Evolutionary conservation across 805 yeast species (phyloP), one percentile per base, ranked within the genome.

Genomic region (Isabelozyma heimii): DNA sequence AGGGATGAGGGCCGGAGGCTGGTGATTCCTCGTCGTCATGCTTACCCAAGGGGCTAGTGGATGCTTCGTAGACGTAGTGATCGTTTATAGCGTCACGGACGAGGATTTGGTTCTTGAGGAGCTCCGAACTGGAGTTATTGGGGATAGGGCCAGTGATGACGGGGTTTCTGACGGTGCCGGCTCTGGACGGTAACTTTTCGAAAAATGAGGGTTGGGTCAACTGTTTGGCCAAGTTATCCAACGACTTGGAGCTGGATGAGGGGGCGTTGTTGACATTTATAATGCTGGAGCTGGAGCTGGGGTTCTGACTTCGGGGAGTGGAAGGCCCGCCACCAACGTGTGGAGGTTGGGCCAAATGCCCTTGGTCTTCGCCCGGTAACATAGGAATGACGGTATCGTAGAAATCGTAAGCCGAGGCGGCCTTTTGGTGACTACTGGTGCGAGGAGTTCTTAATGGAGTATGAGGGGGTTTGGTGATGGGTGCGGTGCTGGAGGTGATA

Each of bases 321-420:
- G 20, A 38, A n/a, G 40, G 15, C 1, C 4, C 40, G 10, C 17
- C 20, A 13, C 15, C 15, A n/a, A 14, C 15, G 12, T 38, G 15
- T n/a, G 43, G 43, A 40, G 43, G 43, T n/a, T 48, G 13, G 44
- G 44, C 27, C 14, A 44, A 26, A 40, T 45, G 40, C 8, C 40
- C 46, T 39, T 48, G 48, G 33, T 37, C 47, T 12, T 46, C 37
- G 12, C 44, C 46, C 4, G 68, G 70, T 44, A 72, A 49, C 8
- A 72, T 62, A 3, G 79, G 79, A 47, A 74, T 72, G 49, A 73
- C 61, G 7, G 71, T 48, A 44, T 74, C 76, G 61, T 74, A 74
- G 52, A 73, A 72, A 48, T 72, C 77, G 56, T 71, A 73, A 24
- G 72, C 57, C 9, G 66, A 58, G n/a, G 60, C 56, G 14, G 62